Base-by-base conservation (phyloP, 495 filamentous ascomycete species). In the Penicillium samsonianum region DNA sequence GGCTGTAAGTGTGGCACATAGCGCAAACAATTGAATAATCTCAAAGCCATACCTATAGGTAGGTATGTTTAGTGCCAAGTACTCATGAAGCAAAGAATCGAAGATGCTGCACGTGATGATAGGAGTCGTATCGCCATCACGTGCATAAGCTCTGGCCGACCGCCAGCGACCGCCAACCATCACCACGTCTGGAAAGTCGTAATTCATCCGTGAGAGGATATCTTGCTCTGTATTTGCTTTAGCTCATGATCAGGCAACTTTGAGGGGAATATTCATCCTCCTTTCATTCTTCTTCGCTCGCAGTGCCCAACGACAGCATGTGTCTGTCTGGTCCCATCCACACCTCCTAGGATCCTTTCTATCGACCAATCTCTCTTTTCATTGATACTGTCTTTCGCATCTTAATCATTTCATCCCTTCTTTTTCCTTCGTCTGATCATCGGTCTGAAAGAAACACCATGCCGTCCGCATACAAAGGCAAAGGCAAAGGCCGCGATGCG, bases 401-500 rank as follows among this genome's bases (percentile, higher is more conserved):
- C 38, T 51, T 10, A 23, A 54, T 40, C 25, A 37, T 31, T 53
- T 44, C 22, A 37, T 53, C 35, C 8, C 26, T 30, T 11, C 31
- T 30, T 11, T n/a, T 43, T 33, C 10, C 28, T 10, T 30, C 40
- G 4, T 20, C 38, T 7, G 22, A 19, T 20, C 17, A 30, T 53
- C 38, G 12, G 11, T 25, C 23, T 4, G 49, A 46, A n/a, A 17
- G 41, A 45, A 42, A 22, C 9, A 72, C 28, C 35, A 83, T 82
- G 80, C 79, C 78, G 10, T 67, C 75, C 16, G 75, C 78, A 35
- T 73, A 70, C 53, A 92, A 92, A 73, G 87, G 89, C 57, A 91
- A 90, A 59, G 82, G 87, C 62, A 91, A 91, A 81, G 81, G 68
- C 49, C 81, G 85, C 55, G 86, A 86, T 62, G 82, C 77, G 46